Percentiles rank a stretch among this genome's conserved stretches.
phyloP scores from a whole-genome alignment of 2,329 filamentous ascomycete genomes.

The Aspergillus niger region DNA sequence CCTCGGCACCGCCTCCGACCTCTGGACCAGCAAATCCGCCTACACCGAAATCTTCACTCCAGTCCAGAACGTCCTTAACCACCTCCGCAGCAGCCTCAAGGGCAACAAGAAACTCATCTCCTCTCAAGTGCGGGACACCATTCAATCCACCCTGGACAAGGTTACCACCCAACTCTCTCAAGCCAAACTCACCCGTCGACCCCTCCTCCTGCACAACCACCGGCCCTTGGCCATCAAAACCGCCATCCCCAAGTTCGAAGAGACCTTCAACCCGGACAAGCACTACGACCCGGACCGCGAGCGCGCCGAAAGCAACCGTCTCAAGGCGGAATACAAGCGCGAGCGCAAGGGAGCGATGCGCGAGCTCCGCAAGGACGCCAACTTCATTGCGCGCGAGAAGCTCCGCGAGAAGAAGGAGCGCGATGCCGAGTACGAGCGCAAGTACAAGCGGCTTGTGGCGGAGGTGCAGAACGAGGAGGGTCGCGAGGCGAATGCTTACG shows the following conservation, averaged over 20 bases:
- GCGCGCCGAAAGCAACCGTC: conserved; percentile 78
- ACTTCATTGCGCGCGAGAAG: conserved; percentile 89
- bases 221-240: conserved; percentile 83
- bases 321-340: conserved; percentile 88
- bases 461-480: conserved; percentile 97
- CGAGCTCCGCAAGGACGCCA: conserved; percentile 91
- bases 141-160: conserved; percentile 36
- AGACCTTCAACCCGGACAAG: conserved; percentile 88
- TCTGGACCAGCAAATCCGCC: conserved; percentile 72
- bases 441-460: conserved; percentile 86
- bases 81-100: conserved; percentile 60
- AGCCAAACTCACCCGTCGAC: conserved; percentile 68
- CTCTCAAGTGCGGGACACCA: conserved; percentile 28
- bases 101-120: conserved; percentile 54
- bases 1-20: conserved; percentile 66
- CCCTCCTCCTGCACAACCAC: conserved; percentile 87
- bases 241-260: conserved; percentile 92
- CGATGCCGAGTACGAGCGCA: conserved; percentile 93
- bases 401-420: conserved; percentile 89
- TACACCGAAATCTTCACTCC: conserved; percentile 80
- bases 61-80: conserved; percentile 58
- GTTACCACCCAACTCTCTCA: conserved; percentile 53
- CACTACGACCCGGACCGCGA: conserved; percentile 97
- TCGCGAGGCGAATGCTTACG: conserved; percentile 81
- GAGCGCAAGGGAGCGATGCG: conserved; percentile 94